These are phyloP conservation scores for Drechslerella dactyloides DNA, from an alignment of 2,329 filamentous ascomycete species.

Conservation along the genomic window DNA sequence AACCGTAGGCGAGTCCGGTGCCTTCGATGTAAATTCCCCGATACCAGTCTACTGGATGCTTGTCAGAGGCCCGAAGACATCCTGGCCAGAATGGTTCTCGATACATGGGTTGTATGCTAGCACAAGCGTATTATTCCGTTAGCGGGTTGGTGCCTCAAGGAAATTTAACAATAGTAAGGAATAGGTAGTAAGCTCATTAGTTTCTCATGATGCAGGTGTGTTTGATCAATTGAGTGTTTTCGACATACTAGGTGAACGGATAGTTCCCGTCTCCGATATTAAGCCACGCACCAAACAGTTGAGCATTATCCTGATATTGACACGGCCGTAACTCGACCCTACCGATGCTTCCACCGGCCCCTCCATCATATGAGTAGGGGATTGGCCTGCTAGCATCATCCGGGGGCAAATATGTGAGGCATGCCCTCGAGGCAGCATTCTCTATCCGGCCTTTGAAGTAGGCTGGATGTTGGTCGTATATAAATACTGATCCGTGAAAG, in stretches of 20 bases:
- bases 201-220: too few species aligned
- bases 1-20: conserved; percentile 6
- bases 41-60: too few species aligned
- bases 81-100: not conserved
- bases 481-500: conserved; percentile 3
- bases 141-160: too few species aligned
- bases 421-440: not conserved
- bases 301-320: not conserved
- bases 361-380: not conserved
- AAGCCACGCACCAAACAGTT: not conserved
- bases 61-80: not conserved
- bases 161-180: too few species aligned
- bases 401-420: conserved; percentile 5
- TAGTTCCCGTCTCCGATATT: not conserved
- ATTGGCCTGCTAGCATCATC: too few species aligned
- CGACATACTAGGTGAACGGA: not conserved
- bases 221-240: not conserved
- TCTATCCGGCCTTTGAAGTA: conserved; percentile 16
- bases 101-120: not conserved
- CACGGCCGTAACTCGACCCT: conserved; percentile 6
- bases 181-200: too few species aligned
- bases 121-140: too few species aligned
- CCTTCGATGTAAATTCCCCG: not conserved
- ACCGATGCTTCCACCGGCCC: not conserved
- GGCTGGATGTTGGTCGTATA: not conserved